A percentile compares a stretch with the other conserved stretches of the same genome.
phyloP scores from a whole-genome alignment of 2,329 filamentous ascomycete species.

The Colletotrichum costaricense region DNA sequence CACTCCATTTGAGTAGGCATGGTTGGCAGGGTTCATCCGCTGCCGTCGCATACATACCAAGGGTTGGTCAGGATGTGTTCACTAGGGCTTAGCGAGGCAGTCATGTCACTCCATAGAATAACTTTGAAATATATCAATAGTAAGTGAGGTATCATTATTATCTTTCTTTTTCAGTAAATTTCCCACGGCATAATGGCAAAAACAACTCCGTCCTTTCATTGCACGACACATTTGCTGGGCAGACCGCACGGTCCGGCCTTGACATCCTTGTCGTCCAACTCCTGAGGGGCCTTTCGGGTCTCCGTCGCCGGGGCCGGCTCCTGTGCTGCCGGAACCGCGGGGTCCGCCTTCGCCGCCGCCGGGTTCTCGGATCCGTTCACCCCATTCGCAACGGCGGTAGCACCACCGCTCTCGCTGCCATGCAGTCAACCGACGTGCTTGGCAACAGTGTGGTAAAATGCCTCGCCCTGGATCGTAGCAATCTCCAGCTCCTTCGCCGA shows the following conservation, averaged over 20 bases:
- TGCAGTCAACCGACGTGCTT: conserved; percentile 85
- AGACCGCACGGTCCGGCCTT: conserved; percentile 80
- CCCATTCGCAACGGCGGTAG: conserved; percentile 38
- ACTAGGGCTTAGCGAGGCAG: too few relatives aligned
- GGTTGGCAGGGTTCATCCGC: too few relatives aligned
- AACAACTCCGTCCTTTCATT: conserved; percentile 52
- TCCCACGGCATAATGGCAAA: not conserved
- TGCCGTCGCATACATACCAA: too few relatives aligned
- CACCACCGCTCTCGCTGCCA: conserved; percentile 55
- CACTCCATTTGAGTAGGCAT: accelerated
- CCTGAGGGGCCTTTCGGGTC: conserved; percentile 41
- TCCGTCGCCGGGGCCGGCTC: conserved; percentile 10
- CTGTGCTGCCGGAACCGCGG: conserved; percentile 4
- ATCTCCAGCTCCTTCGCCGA: conserved; percentile 79
- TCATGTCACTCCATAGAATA: too few relatives aligned
- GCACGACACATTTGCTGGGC: conserved; percentile 78
- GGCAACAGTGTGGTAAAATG: conserved; percentile 81
- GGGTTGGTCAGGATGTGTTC: too few relatives aligned
- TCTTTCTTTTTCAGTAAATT: not conserved
- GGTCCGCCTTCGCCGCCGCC: not conserved
- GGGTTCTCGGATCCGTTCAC: conserved; percentile 38
- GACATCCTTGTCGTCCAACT: conserved; percentile 46
- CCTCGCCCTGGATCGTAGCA: conserved; percentile 84
- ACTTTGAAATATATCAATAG: not conserved
- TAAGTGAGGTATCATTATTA: not conserved